These are phyloP conservation scores for Corymbia citriodora DNA, from an alignment of 441 rosid species.

Conservation along the genomic window DNA sequence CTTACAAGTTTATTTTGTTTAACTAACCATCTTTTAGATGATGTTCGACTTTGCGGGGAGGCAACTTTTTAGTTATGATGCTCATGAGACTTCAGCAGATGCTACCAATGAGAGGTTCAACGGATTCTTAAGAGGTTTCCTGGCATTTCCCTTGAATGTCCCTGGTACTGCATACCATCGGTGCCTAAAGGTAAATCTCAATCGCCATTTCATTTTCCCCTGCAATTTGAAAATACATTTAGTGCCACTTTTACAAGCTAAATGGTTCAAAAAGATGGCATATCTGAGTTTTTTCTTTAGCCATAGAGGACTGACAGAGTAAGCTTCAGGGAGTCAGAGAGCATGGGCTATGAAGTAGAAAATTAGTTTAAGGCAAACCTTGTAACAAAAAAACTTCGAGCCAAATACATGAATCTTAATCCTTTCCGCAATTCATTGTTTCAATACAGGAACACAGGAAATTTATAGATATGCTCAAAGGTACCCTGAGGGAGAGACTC, in stretches of 20 bases:
- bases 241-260: not conserved
- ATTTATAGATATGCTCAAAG: not conserved
- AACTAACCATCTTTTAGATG: not conserved
- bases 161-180: constrained; percentile 21
- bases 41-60: not conserved
- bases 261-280: not conserved
- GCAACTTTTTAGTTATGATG: not conserved
- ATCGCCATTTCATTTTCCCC: not conserved
- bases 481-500: not conserved
- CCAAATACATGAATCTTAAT: not conserved
- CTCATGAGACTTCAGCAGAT: not conserved
- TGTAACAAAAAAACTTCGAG: not conserved
- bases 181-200: constrained; percentile 17
- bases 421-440: not conserved
- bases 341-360: not conserved
- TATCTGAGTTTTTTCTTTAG: not conserved
- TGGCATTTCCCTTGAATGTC: constrained; percentile 23
- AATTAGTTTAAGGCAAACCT: not conserved
- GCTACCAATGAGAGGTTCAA: not conserved
- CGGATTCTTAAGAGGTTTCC: not conserved
- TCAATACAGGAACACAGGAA: constrained; percentile 3
- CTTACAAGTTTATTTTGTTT: not conserved
- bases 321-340: not conserved
- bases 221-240: not conserved
- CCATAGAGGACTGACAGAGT: not conserved